phyloP scores from a whole-genome alignment of 2,329 filamentous ascomycete species.

The Pestalotiopsis sp. region DNA sequence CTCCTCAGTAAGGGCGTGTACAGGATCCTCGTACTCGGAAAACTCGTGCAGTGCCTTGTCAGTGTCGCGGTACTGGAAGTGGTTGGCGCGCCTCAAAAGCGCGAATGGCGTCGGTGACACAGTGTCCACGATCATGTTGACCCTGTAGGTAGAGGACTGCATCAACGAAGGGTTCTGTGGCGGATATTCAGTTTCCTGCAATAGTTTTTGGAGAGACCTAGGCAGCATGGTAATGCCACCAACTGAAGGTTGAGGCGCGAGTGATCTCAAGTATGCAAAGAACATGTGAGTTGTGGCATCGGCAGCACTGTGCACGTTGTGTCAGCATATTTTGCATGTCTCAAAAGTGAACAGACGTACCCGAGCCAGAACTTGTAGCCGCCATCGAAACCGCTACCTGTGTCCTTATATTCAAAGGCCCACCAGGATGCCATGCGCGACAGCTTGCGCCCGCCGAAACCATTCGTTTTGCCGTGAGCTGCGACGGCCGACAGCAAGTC shows the following conservation, averaged over 20 bases:
- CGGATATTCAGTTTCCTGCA: constrained; percentile 93
- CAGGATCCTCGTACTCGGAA: constrained; percentile 85
- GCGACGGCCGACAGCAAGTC: constrained; percentile 89
- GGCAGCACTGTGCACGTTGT: constrained; percentile 66
- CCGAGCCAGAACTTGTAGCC: constrained; percentile 88
- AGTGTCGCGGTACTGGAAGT: constrained; percentile 93
- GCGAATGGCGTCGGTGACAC: constrained; percentile 95
- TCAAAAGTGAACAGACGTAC: constrained; percentile 48
- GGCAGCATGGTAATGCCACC: constrained; percentile 85
- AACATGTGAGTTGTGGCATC: constrained; percentile 97
- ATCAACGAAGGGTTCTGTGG: constrained; percentile 77
- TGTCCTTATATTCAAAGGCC: constrained; percentile 91
- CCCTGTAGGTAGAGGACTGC: constrained; percentile 80
- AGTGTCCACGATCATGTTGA: constrained; percentile 94
- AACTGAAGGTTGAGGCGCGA: constrained; percentile 77
- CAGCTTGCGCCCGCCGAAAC: constrained; percentile 88
- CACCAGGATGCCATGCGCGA: constrained; percentile 97
- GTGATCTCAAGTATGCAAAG: constrained; percentile 92
- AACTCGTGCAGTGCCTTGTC: constrained; percentile 85
- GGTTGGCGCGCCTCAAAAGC: constrained; percentile 83
- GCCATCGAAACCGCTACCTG: constrained; percentile 88
- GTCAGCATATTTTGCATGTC: constrained; percentile 12
- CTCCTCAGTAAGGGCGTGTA: constrained; percentile 88
- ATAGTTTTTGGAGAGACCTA: constrained; percentile 85
- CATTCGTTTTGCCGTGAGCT: constrained; percentile 91